Evolutionary conservation across 352 stramenopile species (phyloP).

Genomic region (Globisporangium nodosum): DNA sequence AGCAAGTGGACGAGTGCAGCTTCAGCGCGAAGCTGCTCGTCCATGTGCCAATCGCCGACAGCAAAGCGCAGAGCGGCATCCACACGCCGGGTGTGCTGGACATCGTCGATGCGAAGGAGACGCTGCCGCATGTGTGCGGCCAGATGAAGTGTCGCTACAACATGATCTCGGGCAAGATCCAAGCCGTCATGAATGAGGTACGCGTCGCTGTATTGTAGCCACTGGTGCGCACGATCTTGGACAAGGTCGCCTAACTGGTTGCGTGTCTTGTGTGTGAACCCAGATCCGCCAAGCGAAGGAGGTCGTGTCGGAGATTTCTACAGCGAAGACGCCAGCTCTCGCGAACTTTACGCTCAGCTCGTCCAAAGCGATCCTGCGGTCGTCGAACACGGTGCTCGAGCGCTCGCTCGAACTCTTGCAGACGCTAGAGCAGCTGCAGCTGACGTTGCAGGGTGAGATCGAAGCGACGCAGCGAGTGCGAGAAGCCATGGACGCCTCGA

Average conservation of each 20-base stretch:
- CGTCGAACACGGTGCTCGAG: constrained; percentile 47
- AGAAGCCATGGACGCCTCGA: constrained; percentile 1
- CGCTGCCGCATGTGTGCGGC: constrained; percentile 56
- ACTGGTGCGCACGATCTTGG: background rate
- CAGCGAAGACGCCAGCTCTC: constrained; percentile 25
- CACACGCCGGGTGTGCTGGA: constrained; percentile 65
- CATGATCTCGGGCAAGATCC: constrained; percentile 39
- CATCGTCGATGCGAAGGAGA: constrained; percentile 45
- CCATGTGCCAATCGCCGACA: constrained; percentile 36
- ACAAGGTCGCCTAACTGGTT: background rate
- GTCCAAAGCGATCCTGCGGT: constrained; percentile 48
- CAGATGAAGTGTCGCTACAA: constrained; percentile 71
- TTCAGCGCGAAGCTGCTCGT: constrained; percentile 47
- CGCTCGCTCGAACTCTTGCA: constrained; percentile 50
- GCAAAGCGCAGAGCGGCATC: constrained; percentile 38
- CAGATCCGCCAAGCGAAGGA: constrained; percentile 19
- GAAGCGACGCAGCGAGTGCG: constrained; percentile 17
- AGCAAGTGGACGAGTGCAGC: constrained; percentile 47
- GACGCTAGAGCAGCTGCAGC: constrained; percentile 40
- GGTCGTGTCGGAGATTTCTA: constrained; percentile 15
- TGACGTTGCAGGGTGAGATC: constrained; percentile 14
- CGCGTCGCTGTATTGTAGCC: background rate
- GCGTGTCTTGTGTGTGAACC: too few species aligned
- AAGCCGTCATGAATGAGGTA: constrained; percentile 50
- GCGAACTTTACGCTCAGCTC: constrained; percentile 47